phyloP scores from a whole-genome alignment of 345 rosid species.

The Populus euphratica region DNA sequence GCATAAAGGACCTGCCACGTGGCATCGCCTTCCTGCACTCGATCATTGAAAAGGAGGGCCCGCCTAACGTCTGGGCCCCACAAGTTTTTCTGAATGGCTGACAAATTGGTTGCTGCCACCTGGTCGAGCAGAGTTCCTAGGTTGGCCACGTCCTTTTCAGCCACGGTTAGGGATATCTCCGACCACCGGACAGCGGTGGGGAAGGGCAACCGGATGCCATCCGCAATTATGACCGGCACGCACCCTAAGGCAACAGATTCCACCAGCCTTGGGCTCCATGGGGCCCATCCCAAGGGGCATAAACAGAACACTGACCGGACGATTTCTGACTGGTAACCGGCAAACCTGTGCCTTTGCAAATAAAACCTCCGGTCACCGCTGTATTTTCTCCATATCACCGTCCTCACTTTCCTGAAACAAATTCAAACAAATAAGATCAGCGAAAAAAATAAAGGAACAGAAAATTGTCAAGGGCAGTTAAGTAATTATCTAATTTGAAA shows the following conservation, averaged over 20 bases:
- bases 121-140: conserved; percentile 56
- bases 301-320: conserved; percentile 76
- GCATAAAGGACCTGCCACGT: conserved; percentile 72
- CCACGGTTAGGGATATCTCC: conserved; percentile 73
- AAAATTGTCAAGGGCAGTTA: background rate
- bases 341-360: conserved; percentile 66
- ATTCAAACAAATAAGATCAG: background rate
- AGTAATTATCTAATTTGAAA: background rate
- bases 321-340: conserved; percentile 81
- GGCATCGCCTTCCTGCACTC: conserved; percentile 62
- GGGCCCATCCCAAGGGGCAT: conserved; percentile 98
- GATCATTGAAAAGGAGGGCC: conserved; percentile 63
- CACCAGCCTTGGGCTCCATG: conserved; percentile 95
- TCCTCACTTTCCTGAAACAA: conserved; percentile 66
- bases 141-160: conserved; percentile 69
- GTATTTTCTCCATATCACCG: conserved; percentile 71
- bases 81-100: conserved; percentile 57
- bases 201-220: conserved; percentile 80
- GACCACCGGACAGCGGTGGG: conserved; percentile 61
- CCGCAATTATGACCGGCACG: conserved; percentile 86
- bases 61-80: conserved; percentile 53
- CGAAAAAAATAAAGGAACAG: background rate
- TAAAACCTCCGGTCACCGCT: conserved; percentile 65
- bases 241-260: conserved; percentile 88
- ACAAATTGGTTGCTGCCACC: conserved; percentile 74